phyloP scores from a whole-genome alignment of 2,329 filamentous ascomycete genomes.

The Monilinia fructigena region DNA sequence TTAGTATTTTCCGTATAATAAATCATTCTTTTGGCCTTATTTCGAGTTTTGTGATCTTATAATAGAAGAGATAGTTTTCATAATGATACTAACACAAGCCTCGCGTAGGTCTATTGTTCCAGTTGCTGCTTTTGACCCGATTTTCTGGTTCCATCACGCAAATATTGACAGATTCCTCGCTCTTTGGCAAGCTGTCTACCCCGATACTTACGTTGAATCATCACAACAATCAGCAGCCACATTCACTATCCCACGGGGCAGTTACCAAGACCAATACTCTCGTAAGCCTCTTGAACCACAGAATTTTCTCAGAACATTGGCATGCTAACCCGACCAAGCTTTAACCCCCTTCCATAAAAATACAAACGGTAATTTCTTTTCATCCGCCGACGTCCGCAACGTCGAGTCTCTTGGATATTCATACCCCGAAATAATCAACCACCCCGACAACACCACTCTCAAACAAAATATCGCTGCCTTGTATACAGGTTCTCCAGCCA shows the following conservation, averaged over 20 bases:
- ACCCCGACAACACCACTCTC: conserved; percentile 19
- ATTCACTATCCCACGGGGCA: conserved; percentile 52
- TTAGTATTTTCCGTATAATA: background rate
- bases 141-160: conserved; percentile 43
- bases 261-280: conserved; percentile 14
- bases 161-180: conserved; percentile 73
- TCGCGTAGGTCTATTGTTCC: conserved; percentile 50
- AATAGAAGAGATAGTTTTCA: too few species aligned
- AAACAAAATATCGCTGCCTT: conserved; percentile 16
- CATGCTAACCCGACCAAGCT: conserved; percentile 40
- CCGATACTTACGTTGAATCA: conserved; percentile 62
- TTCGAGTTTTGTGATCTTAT: background rate
- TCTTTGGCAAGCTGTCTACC: conserved; percentile 73
- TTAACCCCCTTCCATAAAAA: conserved; percentile 60
- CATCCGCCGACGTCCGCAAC: conserved; percentile 13
- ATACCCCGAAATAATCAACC: conserved; percentile 56
- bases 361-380: conserved; percentile 18
- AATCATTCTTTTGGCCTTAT: background rate
- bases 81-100: background rate
- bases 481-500: conserved; percentile 8
- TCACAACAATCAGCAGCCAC: conserved; percentile 54
- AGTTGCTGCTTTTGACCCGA: conserved; percentile 72
- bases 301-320: background rate
- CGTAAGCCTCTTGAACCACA: background rate
- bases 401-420: conserved; percentile 62